These are phyloP conservation scores for Coemansia sp. DNA, from an alignment of 192 early-diverging fungal genomes.

Conservation along the genomic window DNA sequence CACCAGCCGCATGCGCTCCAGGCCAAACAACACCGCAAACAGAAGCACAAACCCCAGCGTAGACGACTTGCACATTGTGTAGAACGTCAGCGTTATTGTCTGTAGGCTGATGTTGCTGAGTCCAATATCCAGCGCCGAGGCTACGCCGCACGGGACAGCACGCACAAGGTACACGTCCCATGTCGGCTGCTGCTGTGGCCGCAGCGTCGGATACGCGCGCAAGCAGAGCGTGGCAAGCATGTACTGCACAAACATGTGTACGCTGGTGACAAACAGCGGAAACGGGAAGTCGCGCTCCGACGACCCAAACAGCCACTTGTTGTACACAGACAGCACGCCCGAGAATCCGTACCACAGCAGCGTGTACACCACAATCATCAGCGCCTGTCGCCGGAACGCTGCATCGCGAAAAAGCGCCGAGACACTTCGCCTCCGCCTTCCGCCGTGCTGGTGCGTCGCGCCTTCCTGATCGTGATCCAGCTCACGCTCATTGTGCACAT, in stretches of 20 bases:
- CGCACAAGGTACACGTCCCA: conserved; percentile 64
- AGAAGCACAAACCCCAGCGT: conserved; percentile 76
- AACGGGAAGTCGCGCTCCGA: conserved; percentile 80
- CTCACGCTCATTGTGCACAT: neutral
- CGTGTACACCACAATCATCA: conserved; percentile 50
- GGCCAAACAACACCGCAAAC: conserved; percentile 86
- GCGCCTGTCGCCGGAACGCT: conserved; percentile 30
- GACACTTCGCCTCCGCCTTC: conserved; percentile 1
- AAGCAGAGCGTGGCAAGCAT: conserved; percentile 59
- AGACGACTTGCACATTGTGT: conserved; percentile 87
- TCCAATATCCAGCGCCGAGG: conserved; percentile 88
- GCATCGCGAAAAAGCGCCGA: conserved; percentile 22
- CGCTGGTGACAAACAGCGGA: conserved; percentile 81
- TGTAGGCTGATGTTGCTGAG: conserved; percentile 84
- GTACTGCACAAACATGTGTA: conserved; percentile 88
- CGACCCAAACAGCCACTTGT: conserved; percentile 91
- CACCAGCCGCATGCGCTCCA: conserved; percentile 74
- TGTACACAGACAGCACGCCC: conserved; percentile 79
- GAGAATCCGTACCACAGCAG: conserved; percentile 66
- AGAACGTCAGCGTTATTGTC: conserved; percentile 88
- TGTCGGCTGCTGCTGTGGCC: conserved; percentile 60
- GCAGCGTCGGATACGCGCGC: conserved; percentile 60
- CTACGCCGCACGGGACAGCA: conserved; percentile 83
- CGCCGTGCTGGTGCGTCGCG: neutral
- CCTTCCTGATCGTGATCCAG: neutral